A percentile compares a stretch with the other conserved stretches of the same genome.
Conservation (phyloP, 192 early-diverging fungal species). For the Backusella morwellensis region DNA sequence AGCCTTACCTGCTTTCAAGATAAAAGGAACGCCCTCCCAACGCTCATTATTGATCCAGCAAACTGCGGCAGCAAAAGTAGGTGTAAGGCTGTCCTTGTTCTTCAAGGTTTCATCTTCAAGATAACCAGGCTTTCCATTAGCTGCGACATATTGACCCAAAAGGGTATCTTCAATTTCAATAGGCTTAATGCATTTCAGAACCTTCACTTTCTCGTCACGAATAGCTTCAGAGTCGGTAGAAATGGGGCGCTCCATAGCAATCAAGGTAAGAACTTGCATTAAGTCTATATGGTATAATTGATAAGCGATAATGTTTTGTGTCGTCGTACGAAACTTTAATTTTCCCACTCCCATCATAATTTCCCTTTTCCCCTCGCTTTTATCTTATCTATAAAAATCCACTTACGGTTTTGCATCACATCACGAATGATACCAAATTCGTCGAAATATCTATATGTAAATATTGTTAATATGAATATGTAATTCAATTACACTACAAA, state of each 20-base stretch:
- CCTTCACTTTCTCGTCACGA: constrained; percentile 93
- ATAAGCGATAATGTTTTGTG: background rate
- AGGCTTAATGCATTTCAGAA: constrained; percentile 70
- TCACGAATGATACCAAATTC: constrained; percentile 99
- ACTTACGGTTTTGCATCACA: constrained; percentile 86
- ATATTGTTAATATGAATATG: too few relatives aligned
- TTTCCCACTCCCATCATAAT: background rate
- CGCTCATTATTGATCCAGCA: constrained; percentile 93
- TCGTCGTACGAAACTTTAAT: background rate
- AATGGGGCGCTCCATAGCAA: constrained; percentile 94
- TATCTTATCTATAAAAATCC: background rate
- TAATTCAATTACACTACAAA: too few relatives aligned
- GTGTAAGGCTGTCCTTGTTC: constrained; percentile 74
- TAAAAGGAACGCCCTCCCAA: constrained; percentile 92
- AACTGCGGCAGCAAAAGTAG: constrained; percentile 89
- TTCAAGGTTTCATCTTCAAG: constrained; percentile 85
- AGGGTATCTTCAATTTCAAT: constrained; percentile 79
- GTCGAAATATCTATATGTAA: constrained; percentile 75
- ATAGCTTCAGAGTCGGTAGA: constrained; percentile 88
- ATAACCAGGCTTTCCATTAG: constrained; percentile 90
- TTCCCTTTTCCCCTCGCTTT: background rate
- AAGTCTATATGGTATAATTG: constrained; percentile 46
- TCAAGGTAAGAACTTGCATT: constrained; percentile 88
- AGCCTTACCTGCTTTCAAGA: constrained; percentile 87
- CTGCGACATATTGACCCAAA: constrained; percentile 87